A percentile compares a stretch with the other conserved stretches of the same genome.
phyloP scores from a whole-genome alignment of 805 yeast genomes.

The Teunomyces lycoperdinae region DNA sequence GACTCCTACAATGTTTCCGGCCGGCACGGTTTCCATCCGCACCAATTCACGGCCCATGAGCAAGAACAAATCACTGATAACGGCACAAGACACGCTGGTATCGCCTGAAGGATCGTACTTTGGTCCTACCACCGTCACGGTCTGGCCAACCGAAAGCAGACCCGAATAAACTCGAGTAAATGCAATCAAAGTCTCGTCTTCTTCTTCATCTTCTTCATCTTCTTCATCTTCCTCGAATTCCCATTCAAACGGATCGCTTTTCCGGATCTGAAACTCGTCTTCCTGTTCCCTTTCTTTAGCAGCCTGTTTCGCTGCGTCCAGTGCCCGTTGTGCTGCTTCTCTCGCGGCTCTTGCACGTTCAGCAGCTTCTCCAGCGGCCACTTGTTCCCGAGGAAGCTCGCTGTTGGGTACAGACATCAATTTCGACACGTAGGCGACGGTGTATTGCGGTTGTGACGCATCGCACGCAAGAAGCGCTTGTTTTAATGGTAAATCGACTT shows the following conservation, averaged over 20 bases:
- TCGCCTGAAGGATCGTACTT: slow-evolving; percentile 70
- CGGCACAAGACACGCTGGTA: slow-evolving; percentile 26
- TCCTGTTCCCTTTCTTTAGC: slow-evolving; percentile 18
- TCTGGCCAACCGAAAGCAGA: slow-evolving; percentile 69
- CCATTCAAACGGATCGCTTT: slow-evolving; percentile 40
- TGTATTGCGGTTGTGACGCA: slow-evolving; percentile 51
- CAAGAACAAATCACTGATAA: slow-evolving; percentile 67
- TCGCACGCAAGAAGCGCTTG: slow-evolving; percentile 67
- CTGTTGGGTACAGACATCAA: slow-evolving; percentile 80
- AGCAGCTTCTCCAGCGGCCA: slow-evolving; percentile 38
- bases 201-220: slow-evolving; percentile 43
- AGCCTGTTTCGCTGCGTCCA: slow-evolving; percentile 40
- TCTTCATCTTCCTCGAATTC: slow-evolving; percentile 48
- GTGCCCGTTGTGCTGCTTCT: slow-evolving; percentile 65
- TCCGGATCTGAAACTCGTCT: slow-evolving; percentile 25
- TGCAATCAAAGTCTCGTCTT: slow-evolving; percentile 74
- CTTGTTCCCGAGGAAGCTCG: slow-evolving; percentile 64
- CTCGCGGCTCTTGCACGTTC: slow-evolving; percentile 66
- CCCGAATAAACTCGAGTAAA: slow-evolving; percentile 91
- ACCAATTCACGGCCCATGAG: slow-evolving; percentile 92
- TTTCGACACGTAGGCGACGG: slow-evolving; percentile 79
- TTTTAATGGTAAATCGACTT: slow-evolving; percentile 48
- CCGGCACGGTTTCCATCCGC: slow-evolving; percentile 75
- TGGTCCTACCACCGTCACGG: slow-evolving; percentile 77
- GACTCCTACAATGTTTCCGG: slow-evolving; percentile 93